Evolutionary conservation across 78 protist species (phyloP).

Genomic region (Neovahlkampfia damariscottae): DNA sequence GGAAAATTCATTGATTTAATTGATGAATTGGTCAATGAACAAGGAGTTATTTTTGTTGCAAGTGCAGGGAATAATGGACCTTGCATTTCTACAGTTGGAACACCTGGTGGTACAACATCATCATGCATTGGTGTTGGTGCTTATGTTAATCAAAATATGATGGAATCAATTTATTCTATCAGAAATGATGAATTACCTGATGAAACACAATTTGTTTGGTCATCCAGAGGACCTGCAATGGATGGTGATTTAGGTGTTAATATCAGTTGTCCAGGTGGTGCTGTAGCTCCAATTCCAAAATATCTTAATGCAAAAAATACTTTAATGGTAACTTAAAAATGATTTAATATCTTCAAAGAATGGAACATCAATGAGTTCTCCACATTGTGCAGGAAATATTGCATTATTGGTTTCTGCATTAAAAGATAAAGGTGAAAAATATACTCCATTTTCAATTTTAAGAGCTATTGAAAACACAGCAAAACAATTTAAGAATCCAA

Average conservation of each 20-base stretch:
- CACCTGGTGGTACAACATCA: conserved; percentile 43
- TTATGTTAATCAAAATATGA: conserved; percentile 21
- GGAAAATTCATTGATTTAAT: no score
- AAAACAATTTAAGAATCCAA: not conserved
- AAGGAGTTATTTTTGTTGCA: conserved; percentile 9
- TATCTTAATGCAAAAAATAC: conserved; percentile 22
- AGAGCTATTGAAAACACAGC: not conserved
- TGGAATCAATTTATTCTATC: conserved; percentile 34
- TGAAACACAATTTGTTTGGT: conserved; percentile 43
- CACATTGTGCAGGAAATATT: conserved; percentile 35
- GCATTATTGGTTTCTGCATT: conserved; percentile 35
- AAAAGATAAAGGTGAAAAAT: not conserved
- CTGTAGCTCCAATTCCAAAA: conserved; percentile 59
- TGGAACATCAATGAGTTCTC: conserved; percentile 63
- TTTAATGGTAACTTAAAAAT: no score
- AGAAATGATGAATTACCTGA: not conserved
- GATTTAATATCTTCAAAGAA: no score
- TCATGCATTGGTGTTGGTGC: conserved; percentile 55
- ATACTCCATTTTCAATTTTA: not conserved
- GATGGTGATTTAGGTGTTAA: conserved; percentile 38
- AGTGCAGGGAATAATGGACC: conserved; percentile 60
- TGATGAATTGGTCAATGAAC: conserved; percentile 5
- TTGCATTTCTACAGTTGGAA: conserved; percentile 38
- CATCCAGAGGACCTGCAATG: conserved; percentile 53
- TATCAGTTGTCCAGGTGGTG: conserved; percentile 67